These are phyloP conservation scores for Pseudodiploospora longispora DNA, from an alignment of 2,329 filamentous ascomycete genomes.

Conservation along the genomic window DNA sequence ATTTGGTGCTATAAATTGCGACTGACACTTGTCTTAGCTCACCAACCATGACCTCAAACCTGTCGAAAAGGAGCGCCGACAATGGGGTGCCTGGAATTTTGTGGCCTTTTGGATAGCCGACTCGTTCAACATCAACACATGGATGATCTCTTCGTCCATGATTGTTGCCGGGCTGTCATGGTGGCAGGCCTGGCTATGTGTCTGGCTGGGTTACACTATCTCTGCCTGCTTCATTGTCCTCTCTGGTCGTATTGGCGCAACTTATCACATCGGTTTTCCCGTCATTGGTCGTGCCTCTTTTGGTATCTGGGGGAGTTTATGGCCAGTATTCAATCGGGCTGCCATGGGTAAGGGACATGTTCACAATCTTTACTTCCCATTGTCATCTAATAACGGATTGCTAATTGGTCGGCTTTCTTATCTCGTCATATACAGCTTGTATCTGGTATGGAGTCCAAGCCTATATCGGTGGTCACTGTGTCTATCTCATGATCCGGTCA, in stretches of 20 bases:
- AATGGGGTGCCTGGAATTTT: conserved; percentile 85
- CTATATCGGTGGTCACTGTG: conserved; percentile 78
- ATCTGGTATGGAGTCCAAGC: conserved; percentile 82
- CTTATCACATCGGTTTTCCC: conserved; percentile 84
- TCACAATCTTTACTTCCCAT: not conserved
- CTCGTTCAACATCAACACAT: conserved; percentile 83
- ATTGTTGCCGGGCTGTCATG: conserved; percentile 71
- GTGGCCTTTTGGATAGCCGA: conserved; percentile 83
- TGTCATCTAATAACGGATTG: not conserved
- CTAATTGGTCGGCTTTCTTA: not conserved
- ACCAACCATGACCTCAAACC: conserved; percentile 75
- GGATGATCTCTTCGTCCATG: conserved; percentile 87
- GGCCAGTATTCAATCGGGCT: conserved; percentile 85
- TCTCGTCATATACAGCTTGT: conserved; percentile 43
- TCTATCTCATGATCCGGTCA: conserved; percentile 79
- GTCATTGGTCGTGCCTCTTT: conserved; percentile 72
- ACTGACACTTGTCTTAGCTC: conserved; percentile 38
- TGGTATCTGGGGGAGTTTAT: conserved; percentile 81
- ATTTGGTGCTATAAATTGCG: not conserved
- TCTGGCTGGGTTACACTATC: conserved; percentile 79
- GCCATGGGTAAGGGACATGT: conserved; percentile 50
- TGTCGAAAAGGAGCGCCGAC: conserved; percentile 69
- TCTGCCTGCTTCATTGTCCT: conserved; percentile 66
- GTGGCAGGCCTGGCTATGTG: conserved; percentile 89
- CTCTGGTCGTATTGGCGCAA: conserved; percentile 76